Percentiles rank a stretch among this genome's conserved stretches.
phyloP scores from a whole-genome alignment of 2,329 filamentous ascomycete genomes.

The Clonostachys chloroleuca region DNA sequence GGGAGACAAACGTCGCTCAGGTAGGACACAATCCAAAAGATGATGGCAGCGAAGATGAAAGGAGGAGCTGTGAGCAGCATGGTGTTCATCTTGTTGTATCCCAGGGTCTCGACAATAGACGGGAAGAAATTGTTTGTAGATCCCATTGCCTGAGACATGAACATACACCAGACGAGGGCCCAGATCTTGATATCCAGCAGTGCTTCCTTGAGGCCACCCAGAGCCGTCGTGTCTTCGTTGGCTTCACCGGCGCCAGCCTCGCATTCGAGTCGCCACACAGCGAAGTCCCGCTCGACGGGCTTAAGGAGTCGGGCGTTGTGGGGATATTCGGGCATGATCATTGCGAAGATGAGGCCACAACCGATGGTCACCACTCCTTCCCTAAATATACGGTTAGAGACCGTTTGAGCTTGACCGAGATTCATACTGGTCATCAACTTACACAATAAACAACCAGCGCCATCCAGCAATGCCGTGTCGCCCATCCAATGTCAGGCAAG shows the following conservation, averaged over 20 bases:
- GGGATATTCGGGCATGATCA: slow-evolving; percentile 57
- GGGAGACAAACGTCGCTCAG: slow-evolving; percentile 37
- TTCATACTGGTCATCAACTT: neutral
- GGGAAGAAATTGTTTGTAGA: slow-evolving; percentile 20
- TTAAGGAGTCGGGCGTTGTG: slow-evolving; percentile 11
- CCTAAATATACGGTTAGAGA: neutral
- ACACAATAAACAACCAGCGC: slow-evolving; percentile 47
- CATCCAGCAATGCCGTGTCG: slow-evolving; percentile 42
- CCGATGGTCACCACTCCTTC: slow-evolving; percentile 63
- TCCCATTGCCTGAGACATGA: slow-evolving; percentile 30
- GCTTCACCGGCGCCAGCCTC: slow-evolving; percentile 64
- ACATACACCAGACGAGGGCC: slow-evolving; percentile 37
- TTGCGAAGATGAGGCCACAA: slow-evolving; percentile 50
- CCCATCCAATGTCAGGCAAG: slow-evolving; percentile 39
- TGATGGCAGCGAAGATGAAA: slow-evolving; percentile 47
- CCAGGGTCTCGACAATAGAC: slow-evolving; percentile 61
- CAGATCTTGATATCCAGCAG: slow-evolving; percentile 55
- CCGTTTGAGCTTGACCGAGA: neutral
- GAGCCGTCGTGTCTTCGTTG: slow-evolving; percentile 47
- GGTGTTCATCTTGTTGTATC: slow-evolving; percentile 53
- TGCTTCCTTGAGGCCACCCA: slow-evolving; percentile 45
- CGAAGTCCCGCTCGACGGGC: slow-evolving; percentile 40
- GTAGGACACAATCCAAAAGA: slow-evolving; percentile 53
- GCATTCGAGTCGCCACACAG: slow-evolving; percentile 55
- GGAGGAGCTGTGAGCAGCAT: slow-evolving; percentile 62